Conservation (phyloP, 176 grass and related monocot genomes). For the Avena insularis region DNA sequence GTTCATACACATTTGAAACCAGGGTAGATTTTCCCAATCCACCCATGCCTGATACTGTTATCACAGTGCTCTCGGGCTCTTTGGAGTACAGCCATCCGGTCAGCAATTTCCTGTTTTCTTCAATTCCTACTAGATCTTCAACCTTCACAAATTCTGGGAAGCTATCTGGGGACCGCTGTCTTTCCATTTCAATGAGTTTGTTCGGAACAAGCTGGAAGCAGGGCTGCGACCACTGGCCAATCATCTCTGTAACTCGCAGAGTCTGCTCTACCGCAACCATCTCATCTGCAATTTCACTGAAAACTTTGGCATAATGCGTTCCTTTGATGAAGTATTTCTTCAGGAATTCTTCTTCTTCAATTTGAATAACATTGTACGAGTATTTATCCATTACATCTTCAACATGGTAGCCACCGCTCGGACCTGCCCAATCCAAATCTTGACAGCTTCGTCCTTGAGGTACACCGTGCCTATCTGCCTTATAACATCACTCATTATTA, state of each 20-base stretch:
- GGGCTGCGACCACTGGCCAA: background rate
- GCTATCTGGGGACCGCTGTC: background rate
- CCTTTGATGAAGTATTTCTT: background rate
- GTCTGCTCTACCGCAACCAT: background rate
- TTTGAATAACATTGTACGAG: background rate
- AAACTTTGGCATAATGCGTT: background rate
- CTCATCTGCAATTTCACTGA: background rate
- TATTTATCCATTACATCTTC: slow-evolving; percentile 20
- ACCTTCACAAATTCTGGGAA: background rate
- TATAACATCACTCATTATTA: background rate
- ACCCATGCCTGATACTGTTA: background rate
- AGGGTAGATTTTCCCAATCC: slow-evolving; percentile 10
- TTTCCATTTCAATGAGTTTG: background rate
- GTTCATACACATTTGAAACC: slow-evolving; percentile 20
- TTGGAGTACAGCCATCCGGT: background rate
- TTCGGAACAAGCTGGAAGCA: background rate
- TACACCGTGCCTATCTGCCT: background rate
- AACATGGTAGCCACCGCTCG: background rate
- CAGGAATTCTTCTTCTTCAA: background rate
- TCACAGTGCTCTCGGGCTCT: background rate
- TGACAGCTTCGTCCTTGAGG: background rate
- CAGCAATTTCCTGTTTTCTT: background rate
- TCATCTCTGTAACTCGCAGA: background rate
- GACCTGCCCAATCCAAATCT: slow-evolving; percentile 13
- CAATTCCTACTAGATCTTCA: background rate